Conservation (phyloP, 2,329 filamentous ascomycete species). For the Plenodomus lindquistii region DNA sequence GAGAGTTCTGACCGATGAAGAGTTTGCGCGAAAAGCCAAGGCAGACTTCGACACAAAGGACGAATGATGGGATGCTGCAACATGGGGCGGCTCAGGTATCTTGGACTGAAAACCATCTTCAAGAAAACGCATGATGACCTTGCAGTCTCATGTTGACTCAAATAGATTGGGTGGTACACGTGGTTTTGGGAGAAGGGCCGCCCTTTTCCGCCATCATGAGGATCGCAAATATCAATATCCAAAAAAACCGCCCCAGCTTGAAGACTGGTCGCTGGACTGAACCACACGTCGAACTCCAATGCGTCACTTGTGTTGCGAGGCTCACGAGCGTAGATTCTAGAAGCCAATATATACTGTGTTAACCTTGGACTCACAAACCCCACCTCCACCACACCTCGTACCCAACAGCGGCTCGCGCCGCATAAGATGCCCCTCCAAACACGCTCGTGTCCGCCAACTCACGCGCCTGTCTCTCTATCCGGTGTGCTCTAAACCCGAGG, state of each 20-base stretch:
- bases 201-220: too few species aligned
- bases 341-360: background rate
- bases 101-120: too few species aligned
- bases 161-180: too few species aligned
- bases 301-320: background rate
- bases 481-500: conserved; percentile 29
- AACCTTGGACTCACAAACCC: conserved; percentile 1
- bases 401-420: conserved; percentile 22
- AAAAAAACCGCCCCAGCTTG: background rate
- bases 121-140: too few species aligned
- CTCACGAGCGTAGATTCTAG: background rate
- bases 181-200: too few species aligned
- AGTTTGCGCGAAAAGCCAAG: conserved; percentile 12
- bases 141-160: too few species aligned
- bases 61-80: background rate
- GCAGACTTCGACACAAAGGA: conserved; percentile 19
- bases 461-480: conserved; percentile 26
- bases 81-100: too few species aligned
- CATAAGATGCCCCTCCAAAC: conserved; percentile 10
- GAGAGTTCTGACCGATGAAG: conserved; percentile 19
- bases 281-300: background rate
- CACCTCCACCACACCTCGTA: conserved; percentile 7
- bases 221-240: background rate
- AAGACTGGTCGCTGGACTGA: background rate
- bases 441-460: conserved; percentile 28